phyloP scores from a whole-genome alignment of 2,329 filamentous ascomycete genomes.

The Fusarium sp. region DNA sequence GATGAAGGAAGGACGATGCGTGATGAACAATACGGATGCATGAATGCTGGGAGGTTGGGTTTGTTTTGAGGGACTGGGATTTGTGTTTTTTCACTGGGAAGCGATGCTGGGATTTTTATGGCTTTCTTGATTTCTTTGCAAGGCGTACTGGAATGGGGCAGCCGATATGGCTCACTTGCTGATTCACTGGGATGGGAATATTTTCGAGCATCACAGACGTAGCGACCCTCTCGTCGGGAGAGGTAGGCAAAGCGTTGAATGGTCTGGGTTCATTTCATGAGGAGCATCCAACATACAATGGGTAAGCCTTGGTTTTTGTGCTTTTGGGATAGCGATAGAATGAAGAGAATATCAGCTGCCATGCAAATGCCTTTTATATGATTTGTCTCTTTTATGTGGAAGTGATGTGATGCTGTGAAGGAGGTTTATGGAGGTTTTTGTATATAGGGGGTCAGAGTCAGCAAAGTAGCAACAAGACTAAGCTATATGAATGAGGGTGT shows the following conservation, averaged over 20 bases:
- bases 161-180: conserved; percentile 10
- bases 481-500: too few relatives aligned
- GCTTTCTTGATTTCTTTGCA: conserved; percentile 21
- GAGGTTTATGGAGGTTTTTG: not conserved
- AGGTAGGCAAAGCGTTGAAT: conserved; percentile 12
- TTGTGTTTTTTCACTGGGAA: conserved; percentile 22
- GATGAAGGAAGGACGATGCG: conserved; percentile 17
- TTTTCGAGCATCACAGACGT: conserved; percentile 13
- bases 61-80: conserved; percentile 12
- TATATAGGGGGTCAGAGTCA: not conserved
- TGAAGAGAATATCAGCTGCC: conserved; percentile 12
- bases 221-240: conserved; percentile 3
- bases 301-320: conserved; percentile 8
- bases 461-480: not conserved
- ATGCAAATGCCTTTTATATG: not conserved
- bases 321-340: conserved; percentile 28
- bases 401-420: not conserved
- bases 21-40: conserved; percentile 38
- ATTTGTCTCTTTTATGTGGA: not conserved
- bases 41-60: conserved; percentile 27
- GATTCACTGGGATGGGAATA: not conserved
- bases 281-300: conserved; percentile 6
- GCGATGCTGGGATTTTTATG: conserved; percentile 22
- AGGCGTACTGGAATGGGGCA: conserved; percentile 37
- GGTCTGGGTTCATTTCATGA: not conserved